Evolutionary conservation across 164 flowering plant species (phyloP).

Genomic region (Vitis rupestris): DNA sequence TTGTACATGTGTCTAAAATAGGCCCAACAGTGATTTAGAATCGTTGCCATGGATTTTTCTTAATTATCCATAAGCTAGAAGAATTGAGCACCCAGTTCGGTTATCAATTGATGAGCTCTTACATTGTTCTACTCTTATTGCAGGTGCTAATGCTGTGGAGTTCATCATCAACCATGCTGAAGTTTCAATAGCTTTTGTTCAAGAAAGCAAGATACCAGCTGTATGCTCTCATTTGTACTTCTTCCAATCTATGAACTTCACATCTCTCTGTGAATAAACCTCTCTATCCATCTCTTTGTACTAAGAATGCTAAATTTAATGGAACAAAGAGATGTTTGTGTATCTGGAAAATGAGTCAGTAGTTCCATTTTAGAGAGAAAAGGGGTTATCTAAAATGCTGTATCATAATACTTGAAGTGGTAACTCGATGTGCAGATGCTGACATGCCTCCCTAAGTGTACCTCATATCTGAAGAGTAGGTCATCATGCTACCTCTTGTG

Average conservation of each 20-base stretch:
- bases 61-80: neutral
- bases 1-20: neutral
- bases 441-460: slow-evolving; percentile 61
- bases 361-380: neutral
- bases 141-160: slow-evolving; percentile 94
- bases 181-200: slow-evolving; percentile 81
- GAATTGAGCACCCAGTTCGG: neutral
- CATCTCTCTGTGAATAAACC: too few species aligned
- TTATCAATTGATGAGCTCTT: neutral
- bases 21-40: neutral
- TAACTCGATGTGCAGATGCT: slow-evolving; percentile 59
- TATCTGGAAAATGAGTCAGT: too few species aligned
- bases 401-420: neutral
- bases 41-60: neutral
- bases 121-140: neutral
- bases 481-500: neutral
- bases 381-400: neutral
- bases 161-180: slow-evolving; percentile 97
- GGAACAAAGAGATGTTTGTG: too few species aligned
- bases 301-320: too few species aligned
- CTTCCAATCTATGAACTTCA: neutral
- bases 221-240: slow-evolving; percentile 36
- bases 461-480: slow-evolving; percentile 70
- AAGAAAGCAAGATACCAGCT: slow-evolving; percentile 71
- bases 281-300: too few species aligned